These are phyloP conservation scores for Saposhnikovia divaricata DNA, from an alignment of 129 eudicot species.

Conservation along the genomic window DNA sequence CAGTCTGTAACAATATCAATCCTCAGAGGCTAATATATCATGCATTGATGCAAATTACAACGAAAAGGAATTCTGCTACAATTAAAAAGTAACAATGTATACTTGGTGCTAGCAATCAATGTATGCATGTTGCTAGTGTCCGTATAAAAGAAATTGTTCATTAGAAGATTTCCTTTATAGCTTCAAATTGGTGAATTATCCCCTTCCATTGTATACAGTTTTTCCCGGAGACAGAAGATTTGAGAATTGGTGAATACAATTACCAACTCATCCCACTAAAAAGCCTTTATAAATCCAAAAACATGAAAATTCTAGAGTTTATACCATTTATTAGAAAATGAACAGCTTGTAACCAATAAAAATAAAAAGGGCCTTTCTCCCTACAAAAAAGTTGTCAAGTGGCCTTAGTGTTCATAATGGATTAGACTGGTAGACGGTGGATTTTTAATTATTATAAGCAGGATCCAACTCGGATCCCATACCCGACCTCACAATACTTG, in stretches of 20 bases:
- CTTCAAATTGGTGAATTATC: background rate
- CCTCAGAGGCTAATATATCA: background rate
- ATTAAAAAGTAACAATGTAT: background rate
- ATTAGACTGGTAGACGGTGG: background rate
- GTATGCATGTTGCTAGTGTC: background rate
- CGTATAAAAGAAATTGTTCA: background rate
- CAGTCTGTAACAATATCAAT: slow-evolving; percentile 44
- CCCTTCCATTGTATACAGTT: background rate
- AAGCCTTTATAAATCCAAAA: background rate
- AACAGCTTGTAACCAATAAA: background rate
- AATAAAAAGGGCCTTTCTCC: background rate
- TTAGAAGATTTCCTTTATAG: background rate
- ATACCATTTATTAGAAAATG: background rate
- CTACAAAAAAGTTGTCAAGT: background rate
- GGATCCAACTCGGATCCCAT: background rate
- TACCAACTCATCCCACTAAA: background rate
- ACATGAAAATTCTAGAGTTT: background rate
- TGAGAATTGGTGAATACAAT: background rate
- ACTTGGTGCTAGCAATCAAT: background rate
- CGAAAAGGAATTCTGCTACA: background rate
- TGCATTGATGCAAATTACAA: background rate
- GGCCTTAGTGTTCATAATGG: background rate
- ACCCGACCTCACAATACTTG: background rate
- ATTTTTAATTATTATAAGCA: background rate
- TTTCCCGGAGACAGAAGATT: background rate